phyloP scores from a whole-genome alignment of 257 asterid genomes.

The Scutellaria minor region DNA sequence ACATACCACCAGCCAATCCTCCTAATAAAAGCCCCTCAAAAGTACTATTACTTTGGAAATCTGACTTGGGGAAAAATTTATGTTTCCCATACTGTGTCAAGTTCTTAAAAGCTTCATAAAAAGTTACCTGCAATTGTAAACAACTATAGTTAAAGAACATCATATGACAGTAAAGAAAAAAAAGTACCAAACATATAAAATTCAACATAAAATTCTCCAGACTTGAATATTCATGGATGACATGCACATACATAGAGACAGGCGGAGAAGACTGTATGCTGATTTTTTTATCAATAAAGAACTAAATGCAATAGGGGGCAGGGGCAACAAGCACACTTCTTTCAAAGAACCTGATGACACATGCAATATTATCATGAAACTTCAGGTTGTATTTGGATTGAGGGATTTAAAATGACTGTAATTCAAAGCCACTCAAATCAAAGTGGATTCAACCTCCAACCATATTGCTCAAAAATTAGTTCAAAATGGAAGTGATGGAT shows the following conservation, averaged over 20 bases:
- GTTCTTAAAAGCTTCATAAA: slow-evolving; percentile 72
- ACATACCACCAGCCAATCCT: slow-evolving; percentile 83
- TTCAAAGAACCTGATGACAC: slow-evolving; percentile 7
- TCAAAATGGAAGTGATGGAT: no score
- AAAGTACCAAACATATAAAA: not conserved
- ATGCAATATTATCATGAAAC: not conserved
- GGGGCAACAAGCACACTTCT: not conserved
- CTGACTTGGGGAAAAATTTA: slow-evolving; percentile 54
- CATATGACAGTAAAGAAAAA: not conserved
- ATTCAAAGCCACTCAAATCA: no score
- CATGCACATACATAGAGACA: slow-evolving; percentile 23
- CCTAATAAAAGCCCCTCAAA: slow-evolving; percentile 83
- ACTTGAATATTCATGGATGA: slow-evolving; percentile 5
- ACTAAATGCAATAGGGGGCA: not conserved
- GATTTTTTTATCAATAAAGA: not conserved
- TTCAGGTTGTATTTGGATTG: not conserved
- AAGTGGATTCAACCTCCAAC: no score
- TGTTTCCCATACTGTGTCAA: slow-evolving; percentile 63
- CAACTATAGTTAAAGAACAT: slow-evolving; percentile 10
- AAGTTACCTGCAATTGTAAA: slow-evolving; percentile 60
- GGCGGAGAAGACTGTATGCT: slow-evolving; percentile 16
- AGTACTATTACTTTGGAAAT: slow-evolving; percentile 50
- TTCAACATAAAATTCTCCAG: not conserved
- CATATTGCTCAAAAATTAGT: no score
- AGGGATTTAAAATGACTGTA: no score